A percentile compares a stretch with the other conserved stretches of the same genome.
Conservation (phyloP, 1,284 basidiomycete species). For the Sparassis latifolia region DNA sequence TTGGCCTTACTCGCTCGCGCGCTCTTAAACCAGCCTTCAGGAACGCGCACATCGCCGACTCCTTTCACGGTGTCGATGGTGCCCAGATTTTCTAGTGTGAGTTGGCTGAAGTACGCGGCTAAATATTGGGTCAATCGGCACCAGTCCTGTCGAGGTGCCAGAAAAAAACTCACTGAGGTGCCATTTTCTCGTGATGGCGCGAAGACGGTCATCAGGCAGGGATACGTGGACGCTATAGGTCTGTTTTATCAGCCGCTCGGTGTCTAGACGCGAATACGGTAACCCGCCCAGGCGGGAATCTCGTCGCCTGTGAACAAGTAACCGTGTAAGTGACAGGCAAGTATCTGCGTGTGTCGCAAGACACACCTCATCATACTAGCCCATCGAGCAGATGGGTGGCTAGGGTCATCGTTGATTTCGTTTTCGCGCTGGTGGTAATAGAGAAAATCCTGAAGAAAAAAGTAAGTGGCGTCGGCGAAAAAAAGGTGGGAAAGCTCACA, state of each 20-base stretch:
- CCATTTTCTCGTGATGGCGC: conserved; percentile 68
- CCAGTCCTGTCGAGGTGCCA: background rate
- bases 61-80: conserved; percentile 62
- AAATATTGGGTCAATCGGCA: background rate
- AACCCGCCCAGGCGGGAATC: conserved; percentile 17
- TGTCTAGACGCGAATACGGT: conserved; percentile 22
- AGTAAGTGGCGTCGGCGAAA: conserved; percentile 6
- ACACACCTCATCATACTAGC: conserved; percentile 62
- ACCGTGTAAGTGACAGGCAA: conserved; percentile 1
- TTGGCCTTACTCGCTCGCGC: conserved; percentile 60
- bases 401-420: conserved; percentile 54
- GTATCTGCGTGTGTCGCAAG: conserved; percentile 5
- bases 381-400: conserved; percentile 66
- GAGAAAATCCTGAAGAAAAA: conserved; percentile 56
- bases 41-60: conserved; percentile 57
- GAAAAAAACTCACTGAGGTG: conserved; percentile 57
- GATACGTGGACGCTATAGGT: conserved; percentile 78
- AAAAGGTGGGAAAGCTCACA: conserved; percentile 34
- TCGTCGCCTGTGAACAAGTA: conserved; percentile 15
- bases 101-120: conserved; percentile 80
- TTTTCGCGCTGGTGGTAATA: conserved; percentile 79
- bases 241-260: conserved; percentile 60
- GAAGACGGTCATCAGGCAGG: conserved; percentile 57
- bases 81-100: conserved; percentile 57
- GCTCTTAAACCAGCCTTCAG: conserved; percentile 70